Evolutionary conservation across 148 eudicot species (phyloP).

Genomic region (Diospyros kaki): DNA sequence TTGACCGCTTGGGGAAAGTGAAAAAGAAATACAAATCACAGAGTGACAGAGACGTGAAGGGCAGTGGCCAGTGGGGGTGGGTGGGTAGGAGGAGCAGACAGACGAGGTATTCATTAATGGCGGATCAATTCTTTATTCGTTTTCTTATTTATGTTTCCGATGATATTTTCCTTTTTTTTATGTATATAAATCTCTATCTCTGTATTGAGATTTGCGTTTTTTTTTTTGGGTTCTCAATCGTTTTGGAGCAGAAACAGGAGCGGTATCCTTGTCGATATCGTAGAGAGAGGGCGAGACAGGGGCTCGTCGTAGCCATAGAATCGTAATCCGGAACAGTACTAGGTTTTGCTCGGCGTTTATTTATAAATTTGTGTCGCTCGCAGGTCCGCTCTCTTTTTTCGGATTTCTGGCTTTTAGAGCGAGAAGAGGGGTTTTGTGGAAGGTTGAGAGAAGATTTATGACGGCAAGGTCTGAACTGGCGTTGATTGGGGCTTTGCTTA

Average conservation of each 20-base stretch:
- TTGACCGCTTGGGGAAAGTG: conserved; percentile 44
- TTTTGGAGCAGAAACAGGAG: not conserved
- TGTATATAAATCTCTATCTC: not conserved
- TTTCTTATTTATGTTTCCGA: conserved; percentile 1
- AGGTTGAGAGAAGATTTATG: conserved; percentile 28
- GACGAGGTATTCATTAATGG: conserved; percentile 6
- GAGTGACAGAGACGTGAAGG: not conserved
- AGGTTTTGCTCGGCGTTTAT: not conserved
- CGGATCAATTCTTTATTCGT: not conserved
- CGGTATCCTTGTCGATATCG: not conserved
- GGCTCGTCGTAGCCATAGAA: conserved; percentile 26
- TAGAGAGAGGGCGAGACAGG: not conserved
- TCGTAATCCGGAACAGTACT: conserved; percentile 17
- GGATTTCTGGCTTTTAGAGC: conserved; percentile 3
- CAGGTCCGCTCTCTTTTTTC: not conserved
- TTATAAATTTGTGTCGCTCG: not conserved
- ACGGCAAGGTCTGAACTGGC: conserved; percentile 43
- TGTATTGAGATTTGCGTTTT: conserved; percentile 26
- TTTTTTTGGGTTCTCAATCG: not conserved
- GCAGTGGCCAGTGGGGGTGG: conserved; percentile 3
- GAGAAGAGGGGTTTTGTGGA: conserved; percentile 15
- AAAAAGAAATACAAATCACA: conserved; percentile 12
- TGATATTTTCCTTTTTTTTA: not conserved
- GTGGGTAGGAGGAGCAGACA: not conserved
- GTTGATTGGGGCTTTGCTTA: conserved; percentile 45